Evolutionary conservation across 805 yeast species (phyloP), one percentile per base, ranked within the genome.

Genomic region (Metschnikowia dekortorum): DNA sequence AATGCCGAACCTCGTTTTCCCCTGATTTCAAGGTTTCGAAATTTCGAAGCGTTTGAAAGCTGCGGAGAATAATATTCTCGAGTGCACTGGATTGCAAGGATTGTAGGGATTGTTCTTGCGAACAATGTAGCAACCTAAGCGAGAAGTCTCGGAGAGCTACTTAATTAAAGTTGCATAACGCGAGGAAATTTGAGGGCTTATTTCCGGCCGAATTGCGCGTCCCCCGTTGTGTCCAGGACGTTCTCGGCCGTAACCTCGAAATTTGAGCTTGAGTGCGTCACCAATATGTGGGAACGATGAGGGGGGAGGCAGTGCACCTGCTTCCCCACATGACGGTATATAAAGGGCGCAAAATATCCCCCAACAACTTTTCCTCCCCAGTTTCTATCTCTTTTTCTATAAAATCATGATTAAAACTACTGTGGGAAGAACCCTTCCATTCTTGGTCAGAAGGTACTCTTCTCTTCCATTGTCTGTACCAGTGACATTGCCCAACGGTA

Each of bases 401-500:
- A 9, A 29, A 29, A 34, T 28, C 36, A 50, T 50, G 53, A 38
- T 46, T 22, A 46, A 46, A 44, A 33, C 51, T 8, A 32, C 53
- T 22, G 31, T 50, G 18, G 46, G 51, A 40, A 50, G 16, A 26
- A 18, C 50, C 8, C 6, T 28, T 8, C 35, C 42, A 9, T n/a
- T 36, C 29, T 37, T 44, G 30, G 18, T 37, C 34, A 36, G 40
- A 31, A 36, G 31, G 16, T 37, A 44, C 31, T 44, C 47, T 31
- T 47, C 53, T 11, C 61, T 66, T 56, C 74, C 77, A 28, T 65
- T 74, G 58, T 55, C 77, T 3, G 72, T 74, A 8, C 70, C 70
- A 33, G 67, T 85, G 55, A 78, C 76, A 8, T 70, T 83, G 58
- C 96, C 96, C 56, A 86, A 85, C 61, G 96, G 96, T 39, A 70